phyloP scores from a whole-genome alignment of 805 yeast species.

The Wickerhamomyces sydowiorum region DNA sequence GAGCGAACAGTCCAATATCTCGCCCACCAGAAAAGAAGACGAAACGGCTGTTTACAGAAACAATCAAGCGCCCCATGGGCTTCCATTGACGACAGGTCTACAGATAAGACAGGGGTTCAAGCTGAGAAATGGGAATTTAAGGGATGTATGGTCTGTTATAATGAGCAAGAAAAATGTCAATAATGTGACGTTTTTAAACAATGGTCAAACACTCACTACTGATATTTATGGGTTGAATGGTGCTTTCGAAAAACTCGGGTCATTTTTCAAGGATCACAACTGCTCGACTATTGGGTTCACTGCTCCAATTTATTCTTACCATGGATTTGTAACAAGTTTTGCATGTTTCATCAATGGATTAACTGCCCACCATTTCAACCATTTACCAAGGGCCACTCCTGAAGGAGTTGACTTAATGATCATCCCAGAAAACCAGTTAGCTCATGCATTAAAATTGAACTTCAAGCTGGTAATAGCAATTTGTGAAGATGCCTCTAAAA shows the following conservation, averaged over 20 bases:
- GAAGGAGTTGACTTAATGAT: constrained; percentile 26
- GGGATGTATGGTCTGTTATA: constrained; percentile 66
- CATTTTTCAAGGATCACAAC: constrained; percentile 14
- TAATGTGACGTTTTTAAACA: constrained; percentile 19
- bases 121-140: constrained; percentile 67
- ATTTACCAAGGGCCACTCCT: constrained; percentile 22
- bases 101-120: constrained; percentile 59
- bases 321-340: constrained; percentile 33
- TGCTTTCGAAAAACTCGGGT: constrained; percentile 20
- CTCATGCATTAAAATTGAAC: constrained; percentile 20
- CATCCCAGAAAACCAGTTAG: constrained; percentile 21
- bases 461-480: constrained; percentile 29
- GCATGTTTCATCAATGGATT: constrained; percentile 39
- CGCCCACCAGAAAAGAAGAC: constrained; percentile 53
- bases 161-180: constrained; percentile 22
- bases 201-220: constrained; percentile 11
- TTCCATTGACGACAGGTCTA: constrained; percentile 64
- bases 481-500: constrained; percentile 9
- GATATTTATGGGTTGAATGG: constrained; percentile 23
- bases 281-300: constrained; percentile 23
- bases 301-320: constrained; percentile 22
- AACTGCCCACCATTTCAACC: constrained; percentile 34
- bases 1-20: constrained; percentile 58
- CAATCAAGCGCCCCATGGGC: constrained; percentile 65
- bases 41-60: constrained; percentile 79